Conservation (phyloP, 257 asterid species). For the Craterostigma plantagineum region DNA sequence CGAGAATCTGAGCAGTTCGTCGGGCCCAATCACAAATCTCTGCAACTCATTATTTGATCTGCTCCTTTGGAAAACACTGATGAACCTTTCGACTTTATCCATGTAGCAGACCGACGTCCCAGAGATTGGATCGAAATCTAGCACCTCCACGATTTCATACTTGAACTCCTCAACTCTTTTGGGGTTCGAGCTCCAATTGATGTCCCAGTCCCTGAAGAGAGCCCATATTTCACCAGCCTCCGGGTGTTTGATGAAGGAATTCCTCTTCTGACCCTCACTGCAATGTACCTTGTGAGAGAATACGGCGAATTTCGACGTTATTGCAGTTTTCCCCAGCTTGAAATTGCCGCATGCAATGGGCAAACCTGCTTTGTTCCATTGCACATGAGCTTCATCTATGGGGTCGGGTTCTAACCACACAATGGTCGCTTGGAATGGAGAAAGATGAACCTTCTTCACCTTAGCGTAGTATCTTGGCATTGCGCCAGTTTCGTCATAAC, state of each 20-base stretch:
- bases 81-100: slow-evolving; percentile 41
- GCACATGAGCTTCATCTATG: slow-evolving; percentile 6
- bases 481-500: slow-evolving; percentile 30
- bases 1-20: slow-evolving; percentile 41
- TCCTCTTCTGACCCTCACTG: slow-evolving; percentile 19
- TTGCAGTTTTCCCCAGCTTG: slow-evolving; percentile 14
- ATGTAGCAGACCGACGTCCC: slow-evolving; percentile 41
- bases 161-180: slow-evolving; percentile 18
- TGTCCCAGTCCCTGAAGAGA: slow-evolving; percentile 51
- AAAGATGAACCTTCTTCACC: slow-evolving; percentile 18
- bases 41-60: slow-evolving; percentile 8
- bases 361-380: slow-evolving; percentile 22
- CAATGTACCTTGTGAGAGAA: slow-evolving; percentile 36
- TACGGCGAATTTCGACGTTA: slow-evolving; percentile 7
- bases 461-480: slow-evolving; percentile 56
- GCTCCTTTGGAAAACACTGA: slow-evolving; percentile 41
- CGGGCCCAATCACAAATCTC: slow-evolving; percentile 18
- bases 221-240: slow-evolving; percentile 70
- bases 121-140: slow-evolving; percentile 19
- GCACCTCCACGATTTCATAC: slow-evolving; percentile 58
- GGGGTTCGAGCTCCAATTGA: slow-evolving; percentile 31
- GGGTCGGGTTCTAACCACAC: slow-evolving; percentile 44
- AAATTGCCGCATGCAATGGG: slow-evolving; percentile 50
- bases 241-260: slow-evolving; percentile 34
- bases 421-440: slow-evolving; percentile 30